phyloP scores from a whole-genome alignment of 2,329 filamentous ascomycete genomes.

The Fusarium tjaetaba region DNA sequence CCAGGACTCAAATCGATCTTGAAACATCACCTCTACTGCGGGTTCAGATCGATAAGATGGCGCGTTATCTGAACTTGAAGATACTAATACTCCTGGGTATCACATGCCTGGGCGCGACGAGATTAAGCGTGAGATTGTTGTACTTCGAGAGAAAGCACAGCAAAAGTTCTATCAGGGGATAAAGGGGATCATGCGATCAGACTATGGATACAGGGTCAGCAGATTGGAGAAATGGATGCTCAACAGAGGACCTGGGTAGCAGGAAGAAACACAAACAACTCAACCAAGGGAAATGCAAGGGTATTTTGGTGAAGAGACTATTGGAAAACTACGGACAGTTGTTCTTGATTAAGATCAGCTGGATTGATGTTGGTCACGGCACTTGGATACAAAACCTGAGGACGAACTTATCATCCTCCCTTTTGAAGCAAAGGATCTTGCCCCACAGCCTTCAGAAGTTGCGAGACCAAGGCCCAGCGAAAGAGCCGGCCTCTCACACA shows the following conservation, averaged over 20 bases:
- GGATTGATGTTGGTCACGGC: background rate
- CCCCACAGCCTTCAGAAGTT: background rate
- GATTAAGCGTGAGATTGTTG: background rate
- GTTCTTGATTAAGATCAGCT: background rate
- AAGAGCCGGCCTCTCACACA: background rate
- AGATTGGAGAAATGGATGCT: background rate
- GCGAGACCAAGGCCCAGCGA: background rate
- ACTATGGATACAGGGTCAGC: background rate
- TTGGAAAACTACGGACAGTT: background rate
- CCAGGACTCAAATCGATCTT: background rate
- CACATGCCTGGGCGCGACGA: accelerated
- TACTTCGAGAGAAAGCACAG: background rate
- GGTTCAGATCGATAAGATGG: background rate
- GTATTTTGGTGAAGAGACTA: background rate
- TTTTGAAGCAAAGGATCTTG: too few relatives aligned
- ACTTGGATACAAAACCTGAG: too few relatives aligned
- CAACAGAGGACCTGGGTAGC: too few relatives aligned
- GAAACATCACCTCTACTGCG: background rate
- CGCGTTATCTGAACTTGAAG: background rate
- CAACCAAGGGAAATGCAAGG: background rate
- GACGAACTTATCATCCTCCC: too few relatives aligned
- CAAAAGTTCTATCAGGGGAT: background rate
- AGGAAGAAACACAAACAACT: background rate
- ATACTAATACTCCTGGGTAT: background rate
- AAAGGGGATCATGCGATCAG: accelerated